Evolutionary conservation across 2,329 filamentous ascomycete species (phyloP).

Genomic region (Metarhizium humberi): DNA sequence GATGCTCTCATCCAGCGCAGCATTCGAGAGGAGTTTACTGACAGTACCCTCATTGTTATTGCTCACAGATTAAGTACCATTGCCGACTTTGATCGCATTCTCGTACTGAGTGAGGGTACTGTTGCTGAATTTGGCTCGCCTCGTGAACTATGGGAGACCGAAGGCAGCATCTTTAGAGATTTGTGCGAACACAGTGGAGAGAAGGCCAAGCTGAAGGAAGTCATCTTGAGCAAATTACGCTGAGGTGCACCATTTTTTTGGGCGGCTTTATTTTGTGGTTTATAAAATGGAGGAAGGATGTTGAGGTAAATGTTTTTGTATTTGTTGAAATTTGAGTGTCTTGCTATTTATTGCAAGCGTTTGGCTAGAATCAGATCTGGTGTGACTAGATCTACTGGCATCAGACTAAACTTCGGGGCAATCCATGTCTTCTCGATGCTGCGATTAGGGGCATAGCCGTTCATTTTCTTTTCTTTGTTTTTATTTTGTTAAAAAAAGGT

Average conservation of each 20-base stretch:
- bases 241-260: neutral
- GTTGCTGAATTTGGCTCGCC: conserved; percentile 62
- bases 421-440: neutral
- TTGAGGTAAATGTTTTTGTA: neutral
- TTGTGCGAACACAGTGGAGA: conserved; percentile 56
- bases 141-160: conserved; percentile 47
- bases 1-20: conserved; percentile 64
- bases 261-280: neutral
- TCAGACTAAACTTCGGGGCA: neutral
- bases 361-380: neutral
- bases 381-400: neutral
- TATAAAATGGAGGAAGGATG: neutral
- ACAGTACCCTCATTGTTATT: conserved; percentile 62
- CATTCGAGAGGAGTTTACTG: conserved; percentile 63
- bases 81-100: conserved; percentile 65
- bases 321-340: neutral
- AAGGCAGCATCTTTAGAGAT: conserved; percentile 46
- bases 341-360: neutral
- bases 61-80: conserved; percentile 69
- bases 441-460: neutral
- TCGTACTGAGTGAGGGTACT: conserved; percentile 59
- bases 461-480: neutral
- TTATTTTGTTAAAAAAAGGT: neutral
- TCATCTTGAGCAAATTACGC: conserved; percentile 25
- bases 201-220: conserved; percentile 39